phyloP scores from a whole-genome alignment of 2,329 filamentous ascomycete species.

The Phoma sp. region DNA sequence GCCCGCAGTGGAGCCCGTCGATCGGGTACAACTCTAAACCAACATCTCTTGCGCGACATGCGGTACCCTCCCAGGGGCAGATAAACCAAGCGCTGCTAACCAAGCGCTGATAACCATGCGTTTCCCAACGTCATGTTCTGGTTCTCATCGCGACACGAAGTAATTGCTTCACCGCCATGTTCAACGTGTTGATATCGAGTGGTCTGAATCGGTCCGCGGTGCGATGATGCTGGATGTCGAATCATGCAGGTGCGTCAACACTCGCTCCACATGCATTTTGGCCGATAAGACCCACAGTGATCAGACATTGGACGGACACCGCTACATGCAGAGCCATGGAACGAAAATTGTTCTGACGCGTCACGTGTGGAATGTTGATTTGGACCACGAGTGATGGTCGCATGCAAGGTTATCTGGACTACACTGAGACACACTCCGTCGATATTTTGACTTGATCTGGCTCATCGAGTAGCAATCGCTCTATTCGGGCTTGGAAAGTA shows the following conservation, averaged over 20 bases:
- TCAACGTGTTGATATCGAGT: constrained; percentile 3
- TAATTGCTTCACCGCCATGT: constrained; percentile 11
- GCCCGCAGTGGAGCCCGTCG: constrained; percentile 12
- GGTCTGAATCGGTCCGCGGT: constrained; percentile 14
- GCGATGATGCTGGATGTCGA: background rate
- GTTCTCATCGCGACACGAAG: constrained; percentile 7
- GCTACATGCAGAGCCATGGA: background rate
- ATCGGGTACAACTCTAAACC: constrained; percentile 21
- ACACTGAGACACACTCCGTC: background rate
- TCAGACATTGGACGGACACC: background rate
- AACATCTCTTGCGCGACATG: constrained; percentile 14
- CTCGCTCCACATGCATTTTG: constrained; percentile 12
- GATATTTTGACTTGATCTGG: too few relatives aligned
- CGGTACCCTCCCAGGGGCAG: constrained; percentile 5
- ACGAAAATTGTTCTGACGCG: background rate
- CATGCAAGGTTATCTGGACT: constrained; percentile 1
- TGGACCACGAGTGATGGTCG: background rate
- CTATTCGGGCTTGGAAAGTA: too few relatives aligned
- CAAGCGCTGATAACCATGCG: too few relatives aligned
- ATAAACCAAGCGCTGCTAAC: constrained; percentile 1
- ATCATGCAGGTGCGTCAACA: constrained; percentile 5
- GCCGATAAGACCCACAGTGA: constrained; percentile 1
- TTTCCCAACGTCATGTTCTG: constrained; percentile 8
- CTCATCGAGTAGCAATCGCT: too few relatives aligned
- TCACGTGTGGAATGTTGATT: constrained; percentile 7